A percentile compares a stretch with the other conserved stretches of the same genome.
Evolutionary conservation across 2,329 filamentous ascomycete species (phyloP).

Genomic region (Fulvia fulva): DNA sequence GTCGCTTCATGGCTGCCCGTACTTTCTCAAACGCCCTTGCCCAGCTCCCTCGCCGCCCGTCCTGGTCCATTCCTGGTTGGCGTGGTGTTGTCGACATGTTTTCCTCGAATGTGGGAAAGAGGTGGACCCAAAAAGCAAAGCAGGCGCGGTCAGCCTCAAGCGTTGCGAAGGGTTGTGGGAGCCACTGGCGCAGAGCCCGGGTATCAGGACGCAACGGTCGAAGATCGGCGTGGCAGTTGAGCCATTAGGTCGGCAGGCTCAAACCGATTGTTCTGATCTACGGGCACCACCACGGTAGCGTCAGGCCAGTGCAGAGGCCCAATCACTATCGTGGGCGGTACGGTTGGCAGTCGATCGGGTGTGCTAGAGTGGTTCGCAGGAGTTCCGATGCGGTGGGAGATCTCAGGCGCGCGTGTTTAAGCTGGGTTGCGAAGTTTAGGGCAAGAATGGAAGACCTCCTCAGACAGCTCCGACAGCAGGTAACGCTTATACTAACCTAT

Average conservation of each 20-base stretch:
- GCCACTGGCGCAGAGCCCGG: neutral
- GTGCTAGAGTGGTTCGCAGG: neutral
- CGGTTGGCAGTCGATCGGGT: neutral
- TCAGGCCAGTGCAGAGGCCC: neutral
- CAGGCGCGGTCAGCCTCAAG: constrained; percentile 10
- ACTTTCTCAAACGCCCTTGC: constrained; percentile 25
- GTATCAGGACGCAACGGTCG: neutral
- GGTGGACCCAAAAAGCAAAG: neutral
- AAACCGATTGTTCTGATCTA: neutral
- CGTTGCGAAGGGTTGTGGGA: neutral
- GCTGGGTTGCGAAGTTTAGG: neutral
- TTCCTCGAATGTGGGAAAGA: neutral
- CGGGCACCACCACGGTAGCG: neutral
- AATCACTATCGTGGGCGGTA: neutral
- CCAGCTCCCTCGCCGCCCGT: constrained; percentile 21
- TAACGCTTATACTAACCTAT: too few relatives aligned
- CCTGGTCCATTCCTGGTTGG: constrained; percentile 3
- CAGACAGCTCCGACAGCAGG: neutral
- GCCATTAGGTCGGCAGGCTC: neutral
- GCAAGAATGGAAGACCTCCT: neutral
- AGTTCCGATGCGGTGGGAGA: neutral
- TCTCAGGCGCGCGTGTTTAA: neutral
- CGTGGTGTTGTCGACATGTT: neutral
- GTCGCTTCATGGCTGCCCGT: constrained; percentile 21
- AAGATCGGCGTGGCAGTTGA: neutral